Percentiles rank a stretch among this genome's conserved stretches.
These are phyloP conservation scores for Euphorbia pulcherrima DNA, from an alignment of 345 rosid genomes.

Conservation along the genomic window DNA sequence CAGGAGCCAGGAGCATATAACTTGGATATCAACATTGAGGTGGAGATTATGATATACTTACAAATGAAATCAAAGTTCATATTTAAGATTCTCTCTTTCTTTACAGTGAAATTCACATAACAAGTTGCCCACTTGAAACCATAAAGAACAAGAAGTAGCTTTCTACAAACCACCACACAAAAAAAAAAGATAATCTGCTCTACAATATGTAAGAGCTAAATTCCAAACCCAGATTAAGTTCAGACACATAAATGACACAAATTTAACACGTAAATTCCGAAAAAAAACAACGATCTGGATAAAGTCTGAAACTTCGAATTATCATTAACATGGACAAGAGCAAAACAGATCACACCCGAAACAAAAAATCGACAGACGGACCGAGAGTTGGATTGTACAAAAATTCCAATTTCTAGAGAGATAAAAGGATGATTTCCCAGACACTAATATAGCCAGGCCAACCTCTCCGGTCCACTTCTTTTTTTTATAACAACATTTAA, in stretches of 20 bases:
- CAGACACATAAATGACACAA: neutral
- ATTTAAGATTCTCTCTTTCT: no score
- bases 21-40: no score
- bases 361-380: neutral
- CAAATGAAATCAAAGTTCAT: no score
- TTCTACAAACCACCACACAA: no score
- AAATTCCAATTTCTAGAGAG: conserved; percentile 38
- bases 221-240: neutral
- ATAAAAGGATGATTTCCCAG: conserved; percentile 48
- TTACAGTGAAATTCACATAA: no score
- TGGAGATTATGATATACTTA: no score
- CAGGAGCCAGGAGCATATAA: no score
- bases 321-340: conserved; percentile 19
- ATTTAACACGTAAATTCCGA: neutral
- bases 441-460: conserved; percentile 64
- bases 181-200: no score
- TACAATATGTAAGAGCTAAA: neutral
- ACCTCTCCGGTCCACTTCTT: conserved; percentile 48
- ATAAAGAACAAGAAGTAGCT: neutral
- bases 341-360: conserved; percentile 16
- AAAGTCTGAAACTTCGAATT: conserved; percentile 2
- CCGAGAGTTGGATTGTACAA: conserved; percentile 40
- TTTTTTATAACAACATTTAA: no score
- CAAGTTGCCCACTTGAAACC: neutral
- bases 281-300: neutral